Percentiles rank a stretch among this genome's conserved stretches.
phyloP scores from a whole-genome alignment of 2,329 filamentous ascomycete species.

The Pseudogymnoascus sp. region DNA sequence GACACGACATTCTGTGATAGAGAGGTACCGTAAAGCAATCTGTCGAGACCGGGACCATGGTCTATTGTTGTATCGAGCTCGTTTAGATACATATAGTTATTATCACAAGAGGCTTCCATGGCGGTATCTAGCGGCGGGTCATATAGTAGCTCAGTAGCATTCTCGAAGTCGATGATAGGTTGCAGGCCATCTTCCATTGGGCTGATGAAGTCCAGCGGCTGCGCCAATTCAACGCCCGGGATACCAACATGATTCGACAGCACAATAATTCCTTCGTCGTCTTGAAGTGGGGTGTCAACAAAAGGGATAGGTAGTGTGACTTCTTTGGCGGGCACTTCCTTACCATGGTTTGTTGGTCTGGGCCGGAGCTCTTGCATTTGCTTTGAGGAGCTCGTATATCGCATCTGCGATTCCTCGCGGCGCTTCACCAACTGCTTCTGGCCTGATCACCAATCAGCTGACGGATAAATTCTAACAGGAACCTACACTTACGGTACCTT shows the following conservation, averaged over 20 bases:
- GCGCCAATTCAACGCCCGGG: background rate
- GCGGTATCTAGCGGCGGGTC: background rate
- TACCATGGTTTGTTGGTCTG: background rate
- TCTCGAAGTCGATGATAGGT: background rate
- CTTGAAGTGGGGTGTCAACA: background rate
- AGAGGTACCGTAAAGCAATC: background rate
- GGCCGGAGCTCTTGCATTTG: background rate
- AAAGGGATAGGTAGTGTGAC: background rate
- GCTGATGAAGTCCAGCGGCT: background rate
- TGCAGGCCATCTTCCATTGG: background rate
- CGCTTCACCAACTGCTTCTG: slow-evolving; percentile 19
- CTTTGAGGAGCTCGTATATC: background rate
- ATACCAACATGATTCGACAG: background rate
- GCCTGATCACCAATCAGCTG: background rate
- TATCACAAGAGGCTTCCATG: background rate
- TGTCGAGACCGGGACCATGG: background rate
- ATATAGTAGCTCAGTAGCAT: background rate
- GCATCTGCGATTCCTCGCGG: background rate
- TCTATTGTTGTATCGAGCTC: background rate
- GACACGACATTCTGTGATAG: background rate
- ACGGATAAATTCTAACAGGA: background rate
- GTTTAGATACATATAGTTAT: background rate
- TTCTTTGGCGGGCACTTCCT: background rate
- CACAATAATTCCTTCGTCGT: background rate
- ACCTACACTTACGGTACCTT: slow-evolving; percentile 28